Evolutionary conservation across 768 basidiomycete genomes (phyloP).

Genomic region (Hypsizygus marmoreus): DNA sequence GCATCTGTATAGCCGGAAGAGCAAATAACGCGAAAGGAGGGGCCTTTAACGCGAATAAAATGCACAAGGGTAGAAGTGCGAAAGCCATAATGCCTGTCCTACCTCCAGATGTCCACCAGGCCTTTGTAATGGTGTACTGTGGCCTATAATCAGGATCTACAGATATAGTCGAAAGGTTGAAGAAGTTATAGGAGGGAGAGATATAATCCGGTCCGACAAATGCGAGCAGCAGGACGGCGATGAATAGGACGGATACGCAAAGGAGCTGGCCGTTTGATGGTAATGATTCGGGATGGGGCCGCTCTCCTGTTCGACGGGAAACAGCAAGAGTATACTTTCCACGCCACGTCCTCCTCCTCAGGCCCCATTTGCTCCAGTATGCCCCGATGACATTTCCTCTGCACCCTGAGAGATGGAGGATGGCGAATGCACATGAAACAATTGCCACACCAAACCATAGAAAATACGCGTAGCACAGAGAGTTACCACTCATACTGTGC

Average conservation of each 20-base stretch:
- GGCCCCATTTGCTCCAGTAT: conserved; percentile 57
- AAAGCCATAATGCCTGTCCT: conserved; percentile 74
- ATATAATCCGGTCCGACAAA: too few relatives aligned
- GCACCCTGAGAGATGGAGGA: background rate
- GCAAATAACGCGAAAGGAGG: conserved; percentile 75
- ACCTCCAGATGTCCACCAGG: conserved; percentile 75
- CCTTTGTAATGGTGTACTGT: conserved; percentile 63
- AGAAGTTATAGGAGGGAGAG: too few relatives aligned
- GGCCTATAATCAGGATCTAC: conserved; percentile 44
- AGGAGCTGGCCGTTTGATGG: conserved; percentile 70
- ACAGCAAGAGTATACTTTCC: conserved; percentile 43
- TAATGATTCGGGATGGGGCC: conserved; percentile 46
- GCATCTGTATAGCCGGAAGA: conserved; percentile 60
- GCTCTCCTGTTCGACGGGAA: conserved; percentile 31
- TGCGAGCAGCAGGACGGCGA: conserved; percentile 47
- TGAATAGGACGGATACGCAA: conserved; percentile 43
- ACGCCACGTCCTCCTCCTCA: conserved; percentile 61
- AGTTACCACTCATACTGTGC: conserved; percentile 51
- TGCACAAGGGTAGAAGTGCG: conserved; percentile 67
- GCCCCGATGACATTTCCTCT: conserved; percentile 35
- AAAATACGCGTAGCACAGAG: conserved; percentile 11
- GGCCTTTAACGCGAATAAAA: conserved; percentile 70
- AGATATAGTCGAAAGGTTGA: too few relatives aligned
- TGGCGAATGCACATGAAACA: background rate
- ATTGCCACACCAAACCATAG: conserved; percentile 6